Evolutionary conservation across 108 stramenopile genomes (phyloP).

Genomic region (Craspedostauros australis): DNA sequence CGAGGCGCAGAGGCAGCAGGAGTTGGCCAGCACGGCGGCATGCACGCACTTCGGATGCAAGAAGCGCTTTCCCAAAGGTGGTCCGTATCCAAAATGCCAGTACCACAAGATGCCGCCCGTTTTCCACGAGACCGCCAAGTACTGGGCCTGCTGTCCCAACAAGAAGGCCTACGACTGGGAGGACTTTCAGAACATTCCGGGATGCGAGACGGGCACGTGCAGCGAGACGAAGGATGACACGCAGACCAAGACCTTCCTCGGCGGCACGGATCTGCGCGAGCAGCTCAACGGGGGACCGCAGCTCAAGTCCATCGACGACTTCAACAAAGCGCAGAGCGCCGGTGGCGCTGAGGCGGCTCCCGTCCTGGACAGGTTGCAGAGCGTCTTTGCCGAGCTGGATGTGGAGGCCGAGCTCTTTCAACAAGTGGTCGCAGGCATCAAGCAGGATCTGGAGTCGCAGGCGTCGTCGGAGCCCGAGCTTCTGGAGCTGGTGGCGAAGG

Average conservation of each 20-base stretch:
- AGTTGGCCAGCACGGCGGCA: slow-evolving; percentile 38
- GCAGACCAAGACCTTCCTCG: slow-evolving; percentile 63
- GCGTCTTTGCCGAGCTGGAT: slow-evolving; percentile 64
- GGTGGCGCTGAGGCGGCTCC: slow-evolving; percentile 79
- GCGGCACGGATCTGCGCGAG: slow-evolving; percentile 78
- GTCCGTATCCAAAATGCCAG: slow-evolving; percentile 70
- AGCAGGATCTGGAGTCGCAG: slow-evolving; percentile 25
- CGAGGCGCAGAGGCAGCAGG: slow-evolving; percentile 29
- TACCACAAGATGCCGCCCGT: slow-evolving; percentile 91
- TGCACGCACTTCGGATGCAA: slow-evolving; percentile 89
- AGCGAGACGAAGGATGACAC: slow-evolving; percentile 60
- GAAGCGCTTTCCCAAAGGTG: slow-evolving; percentile 67
- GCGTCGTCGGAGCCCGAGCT: slow-evolving; percentile 39
- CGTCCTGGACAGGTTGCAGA: slow-evolving; percentile 54
- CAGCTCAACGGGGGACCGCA: slow-evolving; percentile 31
- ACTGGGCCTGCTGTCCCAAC: slow-evolving; percentile 93
- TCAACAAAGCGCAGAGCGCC: slow-evolving; percentile 64
- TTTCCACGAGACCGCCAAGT: slow-evolving; percentile 98
- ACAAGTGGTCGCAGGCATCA: slow-evolving; percentile 76
- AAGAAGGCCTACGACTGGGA: slow-evolving; percentile 89
- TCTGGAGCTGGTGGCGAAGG: slow-evolving; percentile 47
- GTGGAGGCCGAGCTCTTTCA: slow-evolving; percentile 75
- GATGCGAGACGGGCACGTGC: slow-evolving; percentile 69
- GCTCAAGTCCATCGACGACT: slow-evolving; percentile 81
- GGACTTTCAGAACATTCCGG: slow-evolving; percentile 73